phyloP scores from a whole-genome alignment of 2,329 filamentous ascomycete species.

The Aureobasidium sp. region DNA sequence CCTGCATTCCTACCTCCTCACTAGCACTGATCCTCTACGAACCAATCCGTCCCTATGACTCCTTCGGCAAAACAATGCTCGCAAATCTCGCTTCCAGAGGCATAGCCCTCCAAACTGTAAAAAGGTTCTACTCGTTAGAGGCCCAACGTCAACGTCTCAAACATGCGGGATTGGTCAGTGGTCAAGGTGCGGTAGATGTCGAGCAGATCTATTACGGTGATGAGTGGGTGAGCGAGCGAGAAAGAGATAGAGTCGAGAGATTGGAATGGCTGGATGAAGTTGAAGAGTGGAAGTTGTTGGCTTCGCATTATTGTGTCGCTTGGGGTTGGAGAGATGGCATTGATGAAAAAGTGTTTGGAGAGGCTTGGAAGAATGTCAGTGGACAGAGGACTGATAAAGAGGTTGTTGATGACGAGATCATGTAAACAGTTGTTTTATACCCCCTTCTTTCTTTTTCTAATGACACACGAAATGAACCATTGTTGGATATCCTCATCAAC shows the following conservation, averaged over 20 bases:
- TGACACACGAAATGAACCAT: background rate
- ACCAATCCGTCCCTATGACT: conserved; percentile 71
- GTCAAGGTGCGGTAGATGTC: conserved; percentile 51
- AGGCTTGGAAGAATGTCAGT: conserved; percentile 11
- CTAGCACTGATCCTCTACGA: conserved; percentile 74
- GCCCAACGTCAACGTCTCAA: conserved; percentile 62
- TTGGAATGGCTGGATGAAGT: conserved; percentile 90
- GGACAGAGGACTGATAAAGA: conserved; percentile 13
- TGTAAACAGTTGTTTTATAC: background rate
- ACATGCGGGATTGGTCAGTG: conserved; percentile 55
- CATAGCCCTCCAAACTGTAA: conserved; percentile 77
- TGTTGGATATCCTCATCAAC: background rate
- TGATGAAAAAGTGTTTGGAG: conserved; percentile 8
- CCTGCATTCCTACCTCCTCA: conserved; percentile 34
- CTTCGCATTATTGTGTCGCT: conserved; percentile 78
- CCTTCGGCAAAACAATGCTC: conserved; percentile 89
- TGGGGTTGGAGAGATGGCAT: conserved; percentile 69
- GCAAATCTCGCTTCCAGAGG: conserved; percentile 75
- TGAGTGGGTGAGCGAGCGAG: conserved; percentile 58
- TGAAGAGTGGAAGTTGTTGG: conserved; percentile 85
- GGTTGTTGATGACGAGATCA: conserved; percentile 12
- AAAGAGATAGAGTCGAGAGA: conserved; percentile 70
- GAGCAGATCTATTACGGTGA: conserved; percentile 53
- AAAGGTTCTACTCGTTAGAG: conserved; percentile 57
- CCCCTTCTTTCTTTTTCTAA: background rate